Base-by-base conservation (phyloP, 768 basidiomycete species). In the Leucosporidium scottii region DNA sequence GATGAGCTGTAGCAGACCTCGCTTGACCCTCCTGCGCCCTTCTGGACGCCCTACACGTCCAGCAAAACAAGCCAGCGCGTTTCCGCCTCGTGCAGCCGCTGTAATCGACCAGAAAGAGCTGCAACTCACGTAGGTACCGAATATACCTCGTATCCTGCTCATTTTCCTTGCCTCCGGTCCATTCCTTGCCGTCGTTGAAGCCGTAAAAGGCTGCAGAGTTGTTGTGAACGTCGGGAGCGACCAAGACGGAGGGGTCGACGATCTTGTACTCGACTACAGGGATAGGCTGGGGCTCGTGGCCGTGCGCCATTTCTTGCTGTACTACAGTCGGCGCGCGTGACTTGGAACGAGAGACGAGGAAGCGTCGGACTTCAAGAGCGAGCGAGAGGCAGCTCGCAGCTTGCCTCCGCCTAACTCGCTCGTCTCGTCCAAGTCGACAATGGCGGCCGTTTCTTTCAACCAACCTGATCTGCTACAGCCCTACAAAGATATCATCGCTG, bases 101-200 rank as follows among this genome's bases (percentile, higher is more conserved):
- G 39, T 20, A 4, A 7, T 6, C n/a, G 25, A 27, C 30, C 17
- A 27, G 34, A 56, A 34, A 27, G 8, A 3, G 39, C 10, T 3
- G 47, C 17, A 39, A 61, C 59, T 61, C 20, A 61, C 59, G 59
- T 1, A 49, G 59, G 27, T 34, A 61, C 49, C 59, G 28, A 20
- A 51, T 25, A n/a, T 61, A 61, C 21, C 48, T 51, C 49, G 15
- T 48, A 30, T 50, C 27, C 18, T 13, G 25, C 3, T 30, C 17
- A 7, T 30, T 23, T 27, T 28, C 48, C 18, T 61, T 34, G 3
- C 47, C 48, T 56, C 25, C 55, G 6, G 13, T 23, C 59, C 59
- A 61, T 20, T 49, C 59, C 17, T 27, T 13, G 25, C 59, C 59
- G 47, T 31, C 27, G 59, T 61, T 61, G 59, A 61, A 61, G 18